phyloP scores from a whole-genome alignment of 805 yeast species.

The Saccharomycopsis lassenensis region DNA sequence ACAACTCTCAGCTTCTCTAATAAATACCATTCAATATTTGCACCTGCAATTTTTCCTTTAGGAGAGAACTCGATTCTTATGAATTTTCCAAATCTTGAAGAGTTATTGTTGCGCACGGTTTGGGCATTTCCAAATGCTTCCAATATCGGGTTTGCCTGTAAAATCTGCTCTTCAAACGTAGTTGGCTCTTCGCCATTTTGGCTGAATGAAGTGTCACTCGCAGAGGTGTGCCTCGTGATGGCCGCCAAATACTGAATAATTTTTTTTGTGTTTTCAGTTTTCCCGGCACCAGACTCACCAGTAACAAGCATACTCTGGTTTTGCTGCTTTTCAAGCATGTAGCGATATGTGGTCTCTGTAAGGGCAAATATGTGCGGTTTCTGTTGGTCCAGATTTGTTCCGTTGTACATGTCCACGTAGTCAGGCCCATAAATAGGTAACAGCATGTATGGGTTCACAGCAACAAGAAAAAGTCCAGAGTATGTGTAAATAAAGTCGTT shows the following conservation, averaged over 20 bases:
- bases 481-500: slow-evolving; percentile 83
- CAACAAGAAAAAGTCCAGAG: slow-evolving; percentile 90
- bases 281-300: slow-evolving; percentile 99
- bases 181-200: slow-evolving; percentile 21
- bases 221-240: slow-evolving; percentile 32
- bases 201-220: background rate
- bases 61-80: slow-evolving; percentile 70
- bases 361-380: slow-evolving; percentile 89
- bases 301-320: slow-evolving; percentile 94
- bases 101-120: slow-evolving; percentile 85
- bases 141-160: slow-evolving; percentile 89
- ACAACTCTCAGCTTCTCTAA: slow-evolving; percentile 90
- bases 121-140: slow-evolving; percentile 98
- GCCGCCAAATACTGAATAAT: slow-evolving; percentile 86
- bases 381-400: slow-evolving; percentile 30
- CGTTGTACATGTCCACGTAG: slow-evolving; percentile 46
- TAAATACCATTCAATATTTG: slow-evolving; percentile 88
- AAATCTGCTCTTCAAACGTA: slow-evolving; percentile 79
- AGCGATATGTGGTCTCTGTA: slow-evolving; percentile 77
- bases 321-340: slow-evolving; percentile 52
- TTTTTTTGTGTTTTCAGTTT: slow-evolving; percentile 93
- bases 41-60: slow-evolving; percentile 65
- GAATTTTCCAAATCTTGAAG: slow-evolving; percentile 95
- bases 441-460: slow-evolving; percentile 81
- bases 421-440: slow-evolving; percentile 61